phyloP scores from a whole-genome alignment of 2,329 filamentous ascomycete species.

The Trichoderma sp. region DNA sequence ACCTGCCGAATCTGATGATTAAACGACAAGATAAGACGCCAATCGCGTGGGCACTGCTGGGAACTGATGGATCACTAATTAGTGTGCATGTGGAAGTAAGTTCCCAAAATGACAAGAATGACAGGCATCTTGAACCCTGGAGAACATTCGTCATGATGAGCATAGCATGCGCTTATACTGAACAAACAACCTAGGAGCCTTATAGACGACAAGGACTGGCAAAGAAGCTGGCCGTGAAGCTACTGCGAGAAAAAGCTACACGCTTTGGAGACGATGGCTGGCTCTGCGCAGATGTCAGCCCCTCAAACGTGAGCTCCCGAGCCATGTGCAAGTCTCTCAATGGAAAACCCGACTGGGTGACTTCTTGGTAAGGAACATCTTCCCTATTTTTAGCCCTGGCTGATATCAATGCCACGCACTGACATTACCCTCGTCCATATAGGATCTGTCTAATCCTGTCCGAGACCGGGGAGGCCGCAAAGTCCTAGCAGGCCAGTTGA shows the following conservation, averaged over 20 bases:
- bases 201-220: conserved; percentile 63
- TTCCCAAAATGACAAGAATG: background rate
- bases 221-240: conserved; percentile 56
- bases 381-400: background rate
- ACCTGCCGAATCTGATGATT: conserved; percentile 47
- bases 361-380: conserved; percentile 54
- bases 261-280: conserved; percentile 49
- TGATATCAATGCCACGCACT: background rate
- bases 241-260: conserved; percentile 51
- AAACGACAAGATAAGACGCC: conserved; percentile 45
- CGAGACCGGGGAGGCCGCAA: background rate
- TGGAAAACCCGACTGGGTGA: conserved; percentile 52
- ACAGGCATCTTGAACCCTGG: background rate
- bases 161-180: background rate
- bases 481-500: background rate
- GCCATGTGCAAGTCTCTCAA: conserved; percentile 61
- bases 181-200: conserved; percentile 35
- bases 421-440: background rate
- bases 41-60: conserved; percentile 64
- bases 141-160: background rate
- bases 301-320: conserved; percentile 58
- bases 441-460: conserved; percentile 1
- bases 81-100: conserved; percentile 57
- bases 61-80: conserved; percentile 59
- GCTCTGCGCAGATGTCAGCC: conserved; percentile 62